Evolutionary conservation across 1,284 basidiomycete genomes (phyloP).

Genomic region (Irpex sp.): DNA sequence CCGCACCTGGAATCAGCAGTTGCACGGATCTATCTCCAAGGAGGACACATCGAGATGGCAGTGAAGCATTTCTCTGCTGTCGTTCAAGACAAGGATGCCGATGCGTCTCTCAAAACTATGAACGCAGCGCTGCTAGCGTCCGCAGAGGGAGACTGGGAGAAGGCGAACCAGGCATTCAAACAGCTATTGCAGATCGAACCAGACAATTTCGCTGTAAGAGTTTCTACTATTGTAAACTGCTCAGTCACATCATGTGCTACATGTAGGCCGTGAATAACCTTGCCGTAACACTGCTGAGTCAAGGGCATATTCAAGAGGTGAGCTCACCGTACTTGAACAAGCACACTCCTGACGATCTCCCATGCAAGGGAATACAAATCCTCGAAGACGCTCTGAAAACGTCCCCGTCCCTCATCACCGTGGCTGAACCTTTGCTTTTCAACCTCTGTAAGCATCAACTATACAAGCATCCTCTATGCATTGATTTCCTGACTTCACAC

Average conservation of each 20-base stretch:
- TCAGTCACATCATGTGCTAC: not conserved
- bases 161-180: slow-evolving; percentile 41
- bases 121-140: slow-evolving; percentile 57
- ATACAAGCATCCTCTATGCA: not conserved
- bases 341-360: not conserved
- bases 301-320: slow-evolving; percentile 67
- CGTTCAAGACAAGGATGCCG: slow-evolving; percentile 39
- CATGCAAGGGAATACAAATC: slow-evolving; percentile 54
- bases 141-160: slow-evolving; percentile 64
- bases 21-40: slow-evolving; percentile 68
- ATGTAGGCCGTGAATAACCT: slow-evolving; percentile 72
- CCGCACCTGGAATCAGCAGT: slow-evolving; percentile 59
- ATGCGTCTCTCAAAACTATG: slow-evolving; percentile 44
- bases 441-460: slow-evolving; percentile 55
- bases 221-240: no score
- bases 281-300: slow-evolving; percentile 60
- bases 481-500: slow-evolving; percentile 4
- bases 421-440: slow-evolving; percentile 75
- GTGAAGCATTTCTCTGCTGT: slow-evolving; percentile 46
- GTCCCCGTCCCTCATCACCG: slow-evolving; percentile 62
- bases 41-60: slow-evolving; percentile 56
- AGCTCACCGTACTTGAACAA: not conserved
- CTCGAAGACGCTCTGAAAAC: slow-evolving; percentile 55
- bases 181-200: slow-evolving; percentile 43
- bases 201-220: slow-evolving; percentile 53